Conservation (phyloP, 2,329 filamentous ascomycete species). For the Pochonia chlamydosporia region DNA sequence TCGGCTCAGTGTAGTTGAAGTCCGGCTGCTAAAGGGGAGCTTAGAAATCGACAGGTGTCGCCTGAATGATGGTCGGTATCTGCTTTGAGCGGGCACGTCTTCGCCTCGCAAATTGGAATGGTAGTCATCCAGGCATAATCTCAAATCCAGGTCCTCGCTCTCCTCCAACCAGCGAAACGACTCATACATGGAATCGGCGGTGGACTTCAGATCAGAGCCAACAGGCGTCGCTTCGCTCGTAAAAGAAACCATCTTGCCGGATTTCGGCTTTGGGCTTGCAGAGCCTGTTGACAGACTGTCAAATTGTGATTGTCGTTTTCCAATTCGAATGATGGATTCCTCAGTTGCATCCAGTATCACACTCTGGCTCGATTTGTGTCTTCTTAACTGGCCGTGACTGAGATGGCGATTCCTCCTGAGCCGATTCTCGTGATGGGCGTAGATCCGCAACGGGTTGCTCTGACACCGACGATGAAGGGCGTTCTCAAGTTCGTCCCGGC, state of each 20-base stretch:
- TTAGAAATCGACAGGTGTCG: conserved; percentile 68
- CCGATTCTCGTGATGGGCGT: not conserved
- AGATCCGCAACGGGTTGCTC: conserved; percentile 2
- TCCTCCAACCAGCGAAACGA: conserved; percentile 71
- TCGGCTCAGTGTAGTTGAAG: conserved; percentile 43
- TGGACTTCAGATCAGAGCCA: conserved; percentile 14
- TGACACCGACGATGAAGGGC: conserved; percentile 7
- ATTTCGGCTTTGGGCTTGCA: not conserved
- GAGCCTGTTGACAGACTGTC: conserved; percentile 3
- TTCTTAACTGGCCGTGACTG: conserved; percentile 62
- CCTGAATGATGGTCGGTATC: conserved; percentile 57
- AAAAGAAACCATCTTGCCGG: conserved; percentile 19
- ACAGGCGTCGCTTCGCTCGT: conserved; percentile 11
- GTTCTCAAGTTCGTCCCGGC: conserved; percentile 12
- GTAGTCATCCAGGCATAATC: conserved; percentile 64
- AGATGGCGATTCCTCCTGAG: conserved; percentile 55
- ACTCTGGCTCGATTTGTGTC: conserved; percentile 29
- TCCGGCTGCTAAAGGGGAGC: conserved; percentile 50
- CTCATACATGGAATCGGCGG: conserved; percentile 55
- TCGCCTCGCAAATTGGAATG: conserved; percentile 53
- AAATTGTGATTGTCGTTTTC: conserved; percentile 19
- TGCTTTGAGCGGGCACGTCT: conserved; percentile 36
- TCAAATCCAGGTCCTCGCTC: conserved; percentile 62
- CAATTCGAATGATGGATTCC: conserved; percentile 19
- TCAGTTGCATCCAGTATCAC: conserved; percentile 29